Evolutionary conservation across 2,329 filamentous ascomycete species (phyloP), one percentile per base, ranked within the genome.

Genomic region (Colletotrichum cuscutae): DNA sequence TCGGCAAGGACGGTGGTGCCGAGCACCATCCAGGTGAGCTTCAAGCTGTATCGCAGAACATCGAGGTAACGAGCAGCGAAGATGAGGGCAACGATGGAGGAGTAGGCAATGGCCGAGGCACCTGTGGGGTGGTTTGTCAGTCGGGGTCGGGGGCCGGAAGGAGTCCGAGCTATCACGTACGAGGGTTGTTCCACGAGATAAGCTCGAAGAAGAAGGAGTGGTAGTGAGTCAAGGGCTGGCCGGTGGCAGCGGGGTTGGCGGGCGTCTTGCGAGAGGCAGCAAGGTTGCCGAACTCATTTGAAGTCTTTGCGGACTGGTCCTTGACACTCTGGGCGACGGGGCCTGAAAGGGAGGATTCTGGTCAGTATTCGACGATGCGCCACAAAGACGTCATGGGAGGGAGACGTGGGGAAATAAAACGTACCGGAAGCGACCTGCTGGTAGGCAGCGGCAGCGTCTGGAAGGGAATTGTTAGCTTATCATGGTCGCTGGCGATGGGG

Each of bases 141-240:
- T 64, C 52, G 71, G 57, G 61, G 37, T 60, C 37, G 61, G 49
- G 52, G 19, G 15, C 24, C 2, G 26, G 37, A 35, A 62, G 59
- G 49, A 35, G 12, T 13, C 11, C n/a, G 32, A 19, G 37, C 46
- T 35, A 30, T 32, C 30, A 86, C 88, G 79, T 86, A 91, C 90
- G 88, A 79, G 90, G 90, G 80, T 92, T 91, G 79, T 91, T 87
- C 90, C 91, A 93, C 76, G 91, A 92, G 74, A 93, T 85, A 70
- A 93, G 86, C 81, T 92, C 90, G 63, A 88, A 89, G 82, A 93
- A 93, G 83, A 93, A 90, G 19, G 90, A 93, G 84, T 93, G 91
- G 81, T 93, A 93, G 82, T 92, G 90, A 72, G 90, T 92, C 79
- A 92, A 82, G 63, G 88, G 88, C 81, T 92, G 89, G 77, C 89